Evolutionary conservation across 225 moss, liverwort and hornwort genomes (phyloP), one percentile per base, ranked within the genome.

Genomic region (Polytrichum commune): DNA sequence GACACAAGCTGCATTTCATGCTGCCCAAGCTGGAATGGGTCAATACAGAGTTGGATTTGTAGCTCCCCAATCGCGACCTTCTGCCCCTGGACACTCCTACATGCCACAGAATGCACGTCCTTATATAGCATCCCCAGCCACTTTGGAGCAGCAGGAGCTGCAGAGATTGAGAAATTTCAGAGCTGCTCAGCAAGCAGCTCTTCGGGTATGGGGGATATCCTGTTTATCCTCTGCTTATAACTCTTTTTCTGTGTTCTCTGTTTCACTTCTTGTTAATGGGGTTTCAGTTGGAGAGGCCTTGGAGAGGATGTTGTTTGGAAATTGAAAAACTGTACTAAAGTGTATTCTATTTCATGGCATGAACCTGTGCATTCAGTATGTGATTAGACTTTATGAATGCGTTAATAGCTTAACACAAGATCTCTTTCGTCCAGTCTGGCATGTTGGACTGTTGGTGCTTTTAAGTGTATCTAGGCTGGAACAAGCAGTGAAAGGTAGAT

Each of bases 141-240:
- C 84, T 74, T 68, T 81, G 74, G 92, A 90, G 78, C 93, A 92
- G 83, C 96, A 96, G 70, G 93, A 96, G 72, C 78, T 90, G 10
- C 93, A 96, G 69, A 87, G 89, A 72, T 67, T 92, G 76, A 93
- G 83, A 75, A 87, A 69, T 62, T 71, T 96, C 28, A 90, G 85
- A 85, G 76, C 82, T 61, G 91, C 93, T 73, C 80, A 80, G 58
- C 78, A 77, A 61, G 79, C 84, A 75, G 85, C 84, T n/a, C 75
- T 68, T 60, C 80, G 85, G 80, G 88, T 88, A 82, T 70, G 67
- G 72, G 38, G 53, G 24, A 24, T n/a, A 19, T 18, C 46, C 22
- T 32, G 19, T 22, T 66, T 32, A 8, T 66, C 22, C 3, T 46
- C 24, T 35, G n/a, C 4, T 5, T 63, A 18, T 5, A 10, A 24